Evolutionary conservation across 1,284 basidiomycete genomes (phyloP).

Genomic region (Calocybe gambosa): DNA sequence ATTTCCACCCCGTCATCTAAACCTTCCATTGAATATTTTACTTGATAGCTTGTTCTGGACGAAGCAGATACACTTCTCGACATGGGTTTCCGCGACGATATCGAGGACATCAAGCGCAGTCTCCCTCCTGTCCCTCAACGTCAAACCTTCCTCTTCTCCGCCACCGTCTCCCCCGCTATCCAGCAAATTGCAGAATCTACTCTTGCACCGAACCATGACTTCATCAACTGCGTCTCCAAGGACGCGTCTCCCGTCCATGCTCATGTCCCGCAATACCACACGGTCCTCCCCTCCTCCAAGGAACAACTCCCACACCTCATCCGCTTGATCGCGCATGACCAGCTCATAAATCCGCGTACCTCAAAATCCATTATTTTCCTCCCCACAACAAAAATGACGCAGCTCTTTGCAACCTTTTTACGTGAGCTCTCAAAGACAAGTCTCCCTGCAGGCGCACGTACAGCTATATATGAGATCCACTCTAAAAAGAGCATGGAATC

Average conservation of each 20-base stretch:
- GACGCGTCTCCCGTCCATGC: conserved; percentile 61
- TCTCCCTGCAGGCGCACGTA: conserved; percentile 46
- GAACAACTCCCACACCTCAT: conserved; percentile 80
- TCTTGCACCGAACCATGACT: conserved; percentile 50
- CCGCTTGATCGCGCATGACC: conserved; percentile 85
- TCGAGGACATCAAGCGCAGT: conserved; percentile 67
- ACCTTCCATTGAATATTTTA: conserved; percentile 7
- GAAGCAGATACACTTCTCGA: conserved; percentile 95
- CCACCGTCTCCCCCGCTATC: conserved; percentile 66
- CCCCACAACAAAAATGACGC: conserved; percentile 84
- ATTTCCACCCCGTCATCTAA: neutral
- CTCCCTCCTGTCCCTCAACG: conserved; percentile 67
- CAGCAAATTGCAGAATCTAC: conserved; percentile 53
- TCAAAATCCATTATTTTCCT: conserved; percentile 89
- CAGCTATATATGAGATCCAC: conserved; percentile 80
- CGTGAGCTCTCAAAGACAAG: conserved; percentile 36
- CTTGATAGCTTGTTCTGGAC: conserved; percentile 77
- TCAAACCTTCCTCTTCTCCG: conserved; percentile 95
- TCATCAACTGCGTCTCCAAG: conserved; percentile 56
- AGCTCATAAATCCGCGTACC: conserved; percentile 63
- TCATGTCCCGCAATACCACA: conserved; percentile 83
- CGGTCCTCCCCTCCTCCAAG: conserved; percentile 59
- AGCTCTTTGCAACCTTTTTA: conserved; percentile 67
- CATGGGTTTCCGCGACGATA: conserved; percentile 93
- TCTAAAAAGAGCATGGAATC: conserved; percentile 67